phyloP scores from a whole-genome alignment of 2,329 filamentous ascomycete genomes.

The Cordyceps cicadae region DNA sequence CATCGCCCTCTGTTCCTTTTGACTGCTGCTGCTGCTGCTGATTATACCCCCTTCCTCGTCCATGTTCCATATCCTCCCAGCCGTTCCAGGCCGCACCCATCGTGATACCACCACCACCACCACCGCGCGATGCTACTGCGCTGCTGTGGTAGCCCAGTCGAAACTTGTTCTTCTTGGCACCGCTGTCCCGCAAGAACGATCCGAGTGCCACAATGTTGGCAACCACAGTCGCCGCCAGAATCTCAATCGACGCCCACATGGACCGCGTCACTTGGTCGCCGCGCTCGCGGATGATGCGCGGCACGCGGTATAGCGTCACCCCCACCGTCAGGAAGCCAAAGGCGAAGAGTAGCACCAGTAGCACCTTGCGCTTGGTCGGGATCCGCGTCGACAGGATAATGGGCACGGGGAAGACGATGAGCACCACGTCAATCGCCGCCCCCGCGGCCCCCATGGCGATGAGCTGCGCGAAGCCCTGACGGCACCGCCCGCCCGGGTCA shows the following conservation, averaged over 20 bases:
- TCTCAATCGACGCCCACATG: slow-evolving; percentile 76
- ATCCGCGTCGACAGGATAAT: slow-evolving; percentile 76
- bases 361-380: slow-evolving; percentile 63
- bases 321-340: slow-evolving; percentile 66
- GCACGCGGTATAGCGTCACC: slow-evolving; percentile 69
- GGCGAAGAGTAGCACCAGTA: slow-evolving; percentile 69
- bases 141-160: slow-evolving; percentile 42
- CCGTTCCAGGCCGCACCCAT: slow-evolving; percentile 20
- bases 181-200: slow-evolving; percentile 79
- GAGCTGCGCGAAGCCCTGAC: slow-evolving; percentile 75
- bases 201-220: slow-evolving; percentile 82
- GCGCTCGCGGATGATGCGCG: slow-evolving; percentile 57
- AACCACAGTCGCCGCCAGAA: slow-evolving; percentile 73
- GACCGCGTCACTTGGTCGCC: slow-evolving; percentile 78
- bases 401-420: slow-evolving; percentile 78
- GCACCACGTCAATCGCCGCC: slow-evolving; percentile 72
- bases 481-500: slow-evolving; percentile 73
- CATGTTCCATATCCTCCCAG: slow-evolving; percentile 20
- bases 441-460: slow-evolving; percentile 78
- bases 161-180: slow-evolving; percentile 78
- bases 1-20: slow-evolving; percentile 11
- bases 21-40: not conserved
- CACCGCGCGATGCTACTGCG: slow-evolving; percentile 19
- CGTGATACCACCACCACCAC: slow-evolving; percentile 13
- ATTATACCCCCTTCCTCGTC: slow-evolving; percentile 12